Evolutionary conservation across 2,329 filamentous ascomycete genomes (phyloP), one percentile per base, ranked within the genome.

Genomic region (Aspergillus candidus): DNA sequence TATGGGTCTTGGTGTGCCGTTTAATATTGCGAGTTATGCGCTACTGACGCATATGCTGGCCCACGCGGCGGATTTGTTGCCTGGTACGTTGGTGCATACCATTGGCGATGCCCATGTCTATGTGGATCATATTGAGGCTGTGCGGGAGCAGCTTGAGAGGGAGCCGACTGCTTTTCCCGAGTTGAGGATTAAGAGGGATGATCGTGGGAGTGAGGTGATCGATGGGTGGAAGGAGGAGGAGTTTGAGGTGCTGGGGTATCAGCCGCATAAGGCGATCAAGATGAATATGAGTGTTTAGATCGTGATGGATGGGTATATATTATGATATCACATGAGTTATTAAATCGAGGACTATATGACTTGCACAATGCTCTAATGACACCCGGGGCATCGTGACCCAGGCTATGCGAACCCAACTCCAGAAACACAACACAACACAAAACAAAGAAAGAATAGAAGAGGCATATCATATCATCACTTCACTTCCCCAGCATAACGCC

Each of bases 31-130:
- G 1, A 87, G 81, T 52, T 98, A 98, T 69, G 89, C 93, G 30
- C 73, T 98, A 44, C 73, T 98, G 33, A 96, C 90, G 34, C 90
- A 97, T 66, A 97, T 98, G 85, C 72, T 98, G 37, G 91, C 93
- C 1, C 84, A 90, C 62, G 88, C 86, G 10, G 89, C 86, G 60
- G 84, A 90, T 54, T 69, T 98, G 43, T 78, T 87, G 1, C 89
- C 93, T 0, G 93, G 91, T 0, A 91, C 80, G 40, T 76, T 98
- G 50, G 93, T 89, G 32, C 93, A 97, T 67, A 89, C 89, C 38
- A 94, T 98, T 89, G 93, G 93, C 11, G 93, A 98, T 67, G 88
- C 91, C n/a, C 93, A 98, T 67, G 84, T 98, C 1, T 98, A 98
- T 68, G 70, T 84, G 6, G 91, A 98, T 65, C 93, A 98, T 65